Conservation (phyloP, 495 filamentous ascomycete genomes). For the Bombardia bombarda region DNA sequence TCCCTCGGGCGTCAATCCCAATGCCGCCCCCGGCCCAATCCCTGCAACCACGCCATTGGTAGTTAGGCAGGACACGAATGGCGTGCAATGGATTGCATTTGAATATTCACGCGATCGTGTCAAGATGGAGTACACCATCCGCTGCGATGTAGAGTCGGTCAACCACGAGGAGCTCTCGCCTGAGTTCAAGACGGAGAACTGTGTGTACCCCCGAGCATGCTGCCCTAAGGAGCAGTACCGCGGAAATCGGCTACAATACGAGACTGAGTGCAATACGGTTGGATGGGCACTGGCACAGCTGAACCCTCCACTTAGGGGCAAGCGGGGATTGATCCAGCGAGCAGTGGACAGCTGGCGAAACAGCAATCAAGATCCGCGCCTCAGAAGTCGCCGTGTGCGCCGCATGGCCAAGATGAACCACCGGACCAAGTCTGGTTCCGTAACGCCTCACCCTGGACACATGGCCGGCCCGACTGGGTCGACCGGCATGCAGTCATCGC, state of each 20-base stretch:
- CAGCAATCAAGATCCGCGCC: conserved; percentile 89
- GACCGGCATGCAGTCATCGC: conserved; percentile 44
- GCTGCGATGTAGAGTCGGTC: conserved; percentile 95
- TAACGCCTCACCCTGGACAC: conserved; percentile 35
- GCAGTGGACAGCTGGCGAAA: conserved; percentile 98
- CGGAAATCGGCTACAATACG: conserved; percentile 89
- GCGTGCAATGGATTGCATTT: conserved; percentile 98
- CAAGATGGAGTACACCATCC: conserved; percentile 99
- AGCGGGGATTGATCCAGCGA: conserved; percentile 90
- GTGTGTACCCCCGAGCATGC: conserved; percentile 93
- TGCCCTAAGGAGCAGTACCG: conserved; percentile 93
- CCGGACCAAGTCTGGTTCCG: conserved; percentile 53
- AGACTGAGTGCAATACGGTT: conserved; percentile 97
- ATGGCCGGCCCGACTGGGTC: conserved; percentile 45
- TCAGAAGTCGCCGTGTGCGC: conserved; percentile 84
- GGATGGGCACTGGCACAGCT: conserved; percentile 94
- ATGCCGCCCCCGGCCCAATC: conserved; percentile 93
- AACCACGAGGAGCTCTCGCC: conserved; percentile 74
- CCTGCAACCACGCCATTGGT: conserved; percentile 96
- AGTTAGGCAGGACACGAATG: conserved; percentile 90
- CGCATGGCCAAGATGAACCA: conserved; percentile 92
- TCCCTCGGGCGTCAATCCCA: conserved; percentile 60
- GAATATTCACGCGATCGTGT: conserved; percentile 96
- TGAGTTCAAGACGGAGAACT: conserved; percentile 97
- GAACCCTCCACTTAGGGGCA: conserved; percentile 83